These are phyloP conservation scores for Sesbania bispinosa DNA, from an alignment of 306 rosid genomes.

Conservation along the genomic window DNA sequence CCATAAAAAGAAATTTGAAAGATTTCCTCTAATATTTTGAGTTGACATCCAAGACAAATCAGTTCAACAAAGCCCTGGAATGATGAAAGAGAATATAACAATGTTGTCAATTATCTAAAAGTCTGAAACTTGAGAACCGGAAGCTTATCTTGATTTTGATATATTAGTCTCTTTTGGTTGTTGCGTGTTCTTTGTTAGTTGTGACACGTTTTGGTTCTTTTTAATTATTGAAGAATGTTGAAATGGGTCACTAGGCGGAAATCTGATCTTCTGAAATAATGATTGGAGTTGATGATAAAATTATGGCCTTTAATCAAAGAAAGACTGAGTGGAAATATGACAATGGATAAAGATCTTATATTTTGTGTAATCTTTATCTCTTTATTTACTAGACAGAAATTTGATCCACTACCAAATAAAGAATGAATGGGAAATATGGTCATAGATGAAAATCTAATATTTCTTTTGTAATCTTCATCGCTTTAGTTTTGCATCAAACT, in stretches of 20 bases:
- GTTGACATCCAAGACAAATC: neutral
- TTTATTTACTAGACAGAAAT: neutral
- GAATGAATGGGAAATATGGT: neutral
- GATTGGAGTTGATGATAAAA: slow-evolving; percentile 4
- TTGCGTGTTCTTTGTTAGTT: neutral
- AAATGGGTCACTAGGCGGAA: neutral
- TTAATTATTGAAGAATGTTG: neutral
- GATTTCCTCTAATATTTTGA: neutral
- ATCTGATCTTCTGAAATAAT: neutral
- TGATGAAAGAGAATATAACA: neutral
- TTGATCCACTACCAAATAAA: neutral
- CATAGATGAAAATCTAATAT: neutral
- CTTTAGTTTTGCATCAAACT: neutral
- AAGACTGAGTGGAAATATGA: neutral
- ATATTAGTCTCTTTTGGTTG: neutral
- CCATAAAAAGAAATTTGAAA: too few species aligned
- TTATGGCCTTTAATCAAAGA: neutral
- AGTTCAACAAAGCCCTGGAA: neutral
- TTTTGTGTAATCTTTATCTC: neutral
- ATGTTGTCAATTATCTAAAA: neutral
- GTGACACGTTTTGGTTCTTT: neutral
- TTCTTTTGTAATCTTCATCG: neutral
- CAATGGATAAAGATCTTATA: neutral
- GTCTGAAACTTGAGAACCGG: neutral
- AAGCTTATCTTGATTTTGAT: neutral